These are phyloP conservation scores for Exophiala alcalophila DNA, from an alignment of 2,329 filamentous ascomycete species.

Conservation along the genomic window DNA sequence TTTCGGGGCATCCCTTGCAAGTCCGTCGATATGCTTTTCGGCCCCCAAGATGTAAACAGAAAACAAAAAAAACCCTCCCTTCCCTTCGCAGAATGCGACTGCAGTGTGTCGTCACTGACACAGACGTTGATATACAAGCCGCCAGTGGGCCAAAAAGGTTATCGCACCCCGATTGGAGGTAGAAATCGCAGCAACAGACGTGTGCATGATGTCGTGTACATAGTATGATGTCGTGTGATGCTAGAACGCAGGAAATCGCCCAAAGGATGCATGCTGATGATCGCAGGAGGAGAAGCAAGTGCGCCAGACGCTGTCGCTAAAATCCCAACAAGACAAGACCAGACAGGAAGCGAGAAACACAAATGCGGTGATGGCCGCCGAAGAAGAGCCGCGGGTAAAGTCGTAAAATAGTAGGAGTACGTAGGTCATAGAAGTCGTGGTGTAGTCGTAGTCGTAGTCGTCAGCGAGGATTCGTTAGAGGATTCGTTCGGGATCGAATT, in stretches of 20 bases:
- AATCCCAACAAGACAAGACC: conserved; percentile 15
- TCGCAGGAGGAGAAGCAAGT: conserved; percentile 3
- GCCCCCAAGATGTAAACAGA: conserved; percentile 2
- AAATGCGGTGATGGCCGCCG: conserved; percentile 13
- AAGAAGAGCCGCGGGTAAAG: conserved; percentile 5
- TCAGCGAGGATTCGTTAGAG: too few relatives aligned
- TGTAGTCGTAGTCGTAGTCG: too few relatives aligned
- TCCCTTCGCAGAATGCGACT: conserved; percentile 2
- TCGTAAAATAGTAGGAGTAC: conserved; percentile 11
- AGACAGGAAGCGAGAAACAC: background rate
- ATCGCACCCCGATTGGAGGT: background rate
- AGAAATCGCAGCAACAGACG: background rate
- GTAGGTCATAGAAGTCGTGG: conserved; percentile 9
- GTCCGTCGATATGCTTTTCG: conserved; percentile 4
- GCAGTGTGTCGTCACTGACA: conserved; percentile 6
- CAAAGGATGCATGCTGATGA: background rate
- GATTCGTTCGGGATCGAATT: too few relatives aligned
- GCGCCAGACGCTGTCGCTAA: conserved; percentile 21
- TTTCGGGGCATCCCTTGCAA: background rate
- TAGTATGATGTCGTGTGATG: conserved; percentile 10
- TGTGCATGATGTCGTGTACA: too few relatives aligned
- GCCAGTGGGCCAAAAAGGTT: conserved; percentile 1
- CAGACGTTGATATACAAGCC: conserved; percentile 2
- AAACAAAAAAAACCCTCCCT: conserved; percentile 9
- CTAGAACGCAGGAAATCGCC: conserved; percentile 1